Base-by-base conservation (phyloP, 768 basidiomycete species). In the Clitopilus passeckerianus region DNA sequence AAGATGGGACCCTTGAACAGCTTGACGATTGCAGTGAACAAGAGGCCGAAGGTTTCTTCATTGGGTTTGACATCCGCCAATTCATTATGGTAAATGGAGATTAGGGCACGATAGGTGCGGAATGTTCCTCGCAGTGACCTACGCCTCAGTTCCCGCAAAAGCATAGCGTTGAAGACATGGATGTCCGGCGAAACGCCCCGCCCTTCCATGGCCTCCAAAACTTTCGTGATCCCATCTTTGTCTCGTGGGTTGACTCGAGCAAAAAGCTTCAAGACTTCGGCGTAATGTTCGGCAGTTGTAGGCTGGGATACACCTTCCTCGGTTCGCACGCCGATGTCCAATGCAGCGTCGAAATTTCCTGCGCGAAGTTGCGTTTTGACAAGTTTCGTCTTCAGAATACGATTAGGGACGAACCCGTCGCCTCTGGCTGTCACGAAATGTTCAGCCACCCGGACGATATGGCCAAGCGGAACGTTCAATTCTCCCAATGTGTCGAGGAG, bases 141-240 rank as follows among this genome's bases (percentile, higher is more conserved):
- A 0, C 66, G 66, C 12, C 72, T 65, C 35, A 74, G 63, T 57
- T 80, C 75, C 15, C 70, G 68, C 6, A 75, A 69, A 14, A 86
- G 75, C 61, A 86, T 74, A 7, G 75, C 60, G 58, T 85, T 84
- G 70, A 84, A 77, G n/a, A 84, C 62, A 37, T 64, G 64, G 8
- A 74, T 69, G 56, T 80, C 72, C 0, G 77, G 75, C 1, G 66
- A 43, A 12, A 80, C 69, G 3, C 73, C 73, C 1, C 74, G 70
- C 18, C 70, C 65, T 53, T 67, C 64, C 75, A 82, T 80, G 50
- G 72, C 68, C 5, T 68, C 62, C 53, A 85, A 68, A 0, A 81
- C 68, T 14, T 65, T 69, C 56, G 74, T 63, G 46, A 78, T 65
- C 0, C 72, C 71, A 4, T 53, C 64, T 1, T 60, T 57, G 41